These are phyloP conservation scores for Ogataea kodamae DNA, from an alignment of 805 yeast species.

Conservation along the genomic window DNA sequence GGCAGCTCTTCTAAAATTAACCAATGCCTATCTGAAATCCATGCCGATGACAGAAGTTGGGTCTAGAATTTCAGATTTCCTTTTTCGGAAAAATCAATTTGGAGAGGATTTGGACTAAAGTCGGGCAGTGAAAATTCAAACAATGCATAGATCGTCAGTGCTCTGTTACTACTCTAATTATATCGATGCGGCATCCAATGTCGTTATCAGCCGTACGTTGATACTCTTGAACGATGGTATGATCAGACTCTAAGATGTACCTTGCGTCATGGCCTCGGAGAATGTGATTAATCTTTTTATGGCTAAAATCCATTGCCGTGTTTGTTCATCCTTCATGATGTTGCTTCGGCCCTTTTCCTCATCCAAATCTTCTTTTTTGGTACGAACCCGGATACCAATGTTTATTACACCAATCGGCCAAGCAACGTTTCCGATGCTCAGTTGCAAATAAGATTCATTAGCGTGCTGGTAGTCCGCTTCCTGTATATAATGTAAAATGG, in stretches of 20 bases:
- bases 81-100: conserved; percentile 3
- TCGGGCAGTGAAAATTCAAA: too few relatives aligned
- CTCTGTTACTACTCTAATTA: too few relatives aligned
- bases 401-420: conserved; percentile 88
- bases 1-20: conserved; percentile 2
- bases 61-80: conserved; percentile 10
- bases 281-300: conserved; percentile 71
- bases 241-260: background rate
- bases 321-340: conserved; percentile 73
- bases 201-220: too few relatives aligned
- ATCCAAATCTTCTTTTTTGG: conserved; percentile 55
- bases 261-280: conserved; percentile 29
- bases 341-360: conserved; percentile 47
- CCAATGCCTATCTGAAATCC: background rate
- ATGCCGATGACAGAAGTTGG: conserved; percentile 6
- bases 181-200: too few relatives aligned
- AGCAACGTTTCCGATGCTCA: conserved; percentile 83
- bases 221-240: too few relatives aligned
- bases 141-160: too few relatives aligned
- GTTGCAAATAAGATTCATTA: conserved; percentile 63
- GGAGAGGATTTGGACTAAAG: too few relatives aligned
- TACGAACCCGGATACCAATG: conserved; percentile 76
- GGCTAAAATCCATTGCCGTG: conserved; percentile 73
- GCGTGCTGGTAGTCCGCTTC: conserved; percentile 47
- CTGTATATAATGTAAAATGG: conserved; percentile 62